These are phyloP conservation scores for Ramaria sp. DNA, from an alignment of 768 basidiomycete genomes.

Conservation along the genomic window DNA sequence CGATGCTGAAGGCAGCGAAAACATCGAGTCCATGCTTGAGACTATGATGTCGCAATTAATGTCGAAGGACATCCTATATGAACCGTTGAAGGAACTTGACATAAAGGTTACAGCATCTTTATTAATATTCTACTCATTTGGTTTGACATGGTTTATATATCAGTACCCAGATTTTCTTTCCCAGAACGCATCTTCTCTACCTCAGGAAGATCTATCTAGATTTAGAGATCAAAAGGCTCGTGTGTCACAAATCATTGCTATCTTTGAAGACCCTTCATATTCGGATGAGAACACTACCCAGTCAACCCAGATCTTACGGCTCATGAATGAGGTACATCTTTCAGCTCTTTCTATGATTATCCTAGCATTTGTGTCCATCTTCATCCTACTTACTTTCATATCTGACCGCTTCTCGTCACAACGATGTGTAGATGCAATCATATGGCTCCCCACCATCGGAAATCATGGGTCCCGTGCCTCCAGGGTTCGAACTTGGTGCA, in stretches of 20 bases:
- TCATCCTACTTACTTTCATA: background rate
- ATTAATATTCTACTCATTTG: background rate
- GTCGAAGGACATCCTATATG: slow-evolving; percentile 76
- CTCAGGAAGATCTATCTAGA: slow-evolving; percentile 46
- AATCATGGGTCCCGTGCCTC: slow-evolving; percentile 75
- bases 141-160: background rate
- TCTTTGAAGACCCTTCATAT: slow-evolving; percentile 56
- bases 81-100: slow-evolving; percentile 71
- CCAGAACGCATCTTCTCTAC: slow-evolving; percentile 40
- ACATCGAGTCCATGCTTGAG: slow-evolving; percentile 61
- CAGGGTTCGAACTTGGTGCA: slow-evolving; percentile 45
- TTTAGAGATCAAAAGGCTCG: slow-evolving; percentile 50
- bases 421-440: slow-evolving; percentile 51
- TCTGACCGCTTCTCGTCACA: background rate
- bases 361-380: background rate
- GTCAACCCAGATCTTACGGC: slow-evolving; percentile 39
- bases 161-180: slow-evolving; percentile 73
- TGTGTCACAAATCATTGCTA: slow-evolving; percentile 45
- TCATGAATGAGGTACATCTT: slow-evolving; percentile 62
- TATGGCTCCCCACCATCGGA: slow-evolving; percentile 70
- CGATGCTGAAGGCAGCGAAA: slow-evolving; percentile 30
- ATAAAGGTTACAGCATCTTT: slow-evolving; percentile 37
- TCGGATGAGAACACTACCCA: slow-evolving; percentile 40
- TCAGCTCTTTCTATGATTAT: background rate
- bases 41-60: slow-evolving; percentile 73